Conservation (phyloP, 2,329 filamentous ascomycete genomes). For the Alternaria triticina region DNA sequence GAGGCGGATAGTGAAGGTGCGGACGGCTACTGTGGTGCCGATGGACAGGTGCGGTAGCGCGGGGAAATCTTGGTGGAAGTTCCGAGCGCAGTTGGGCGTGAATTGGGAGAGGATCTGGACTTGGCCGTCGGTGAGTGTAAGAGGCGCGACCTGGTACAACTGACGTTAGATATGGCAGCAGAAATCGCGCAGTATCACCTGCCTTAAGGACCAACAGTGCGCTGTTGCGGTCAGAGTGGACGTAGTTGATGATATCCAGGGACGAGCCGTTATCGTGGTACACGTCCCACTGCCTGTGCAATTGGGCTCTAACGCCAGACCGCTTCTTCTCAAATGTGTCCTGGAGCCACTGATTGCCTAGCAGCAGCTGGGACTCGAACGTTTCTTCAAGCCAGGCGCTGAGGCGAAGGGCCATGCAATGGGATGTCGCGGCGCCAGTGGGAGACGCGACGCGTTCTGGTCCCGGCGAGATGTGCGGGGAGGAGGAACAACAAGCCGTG, state of each 20-base stretch:
- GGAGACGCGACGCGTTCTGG: constrained; percentile 22
- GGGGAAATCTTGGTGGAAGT: constrained; percentile 14
- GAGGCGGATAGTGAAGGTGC: constrained; percentile 30
- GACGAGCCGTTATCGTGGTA: constrained; percentile 46
- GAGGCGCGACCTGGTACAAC: constrained; percentile 18
- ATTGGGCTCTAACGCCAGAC: constrained; percentile 4
- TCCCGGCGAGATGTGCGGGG: neutral
- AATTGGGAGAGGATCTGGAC: constrained; percentile 25
- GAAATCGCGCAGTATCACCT: constrained; percentile 1
- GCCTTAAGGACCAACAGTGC: constrained; percentile 34
- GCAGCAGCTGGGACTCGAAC: constrained; percentile 25
- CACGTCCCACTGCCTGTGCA: constrained; percentile 27
- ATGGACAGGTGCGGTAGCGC: neutral
- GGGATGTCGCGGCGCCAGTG: neutral
- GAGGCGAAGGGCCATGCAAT: constrained; percentile 23
- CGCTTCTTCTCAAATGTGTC: constrained; percentile 15
- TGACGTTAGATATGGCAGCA: neutral
- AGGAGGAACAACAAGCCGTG: neutral
- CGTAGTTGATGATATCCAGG: constrained; percentile 33
- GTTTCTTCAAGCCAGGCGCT: constrained; percentile 31
- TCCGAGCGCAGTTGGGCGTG: constrained; percentile 10
- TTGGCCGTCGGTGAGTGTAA: constrained; percentile 39
- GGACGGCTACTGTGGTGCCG: constrained; percentile 23
- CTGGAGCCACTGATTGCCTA: constrained; percentile 33
- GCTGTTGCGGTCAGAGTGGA: constrained; percentile 9